Evolutionary conservation across 2,329 filamentous ascomycete species (phyloP), one percentile per base, ranked within the genome.

Genomic region (Simplicillium sp.): DNA sequence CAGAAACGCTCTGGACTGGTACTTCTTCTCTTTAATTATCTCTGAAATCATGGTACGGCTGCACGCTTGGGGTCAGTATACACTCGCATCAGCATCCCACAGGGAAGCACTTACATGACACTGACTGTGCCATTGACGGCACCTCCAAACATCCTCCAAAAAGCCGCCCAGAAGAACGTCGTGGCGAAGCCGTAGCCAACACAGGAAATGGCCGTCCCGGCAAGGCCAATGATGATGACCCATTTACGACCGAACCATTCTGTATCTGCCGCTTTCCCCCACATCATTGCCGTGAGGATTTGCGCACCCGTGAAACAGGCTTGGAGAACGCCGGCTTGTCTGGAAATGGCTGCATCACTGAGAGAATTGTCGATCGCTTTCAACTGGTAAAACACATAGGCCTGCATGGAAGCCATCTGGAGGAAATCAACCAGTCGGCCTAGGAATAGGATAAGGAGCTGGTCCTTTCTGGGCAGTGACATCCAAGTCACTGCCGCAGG

Each of bases 351-450:
- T 17, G 67, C 56, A 41, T 75, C 68, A 13, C 70, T 65, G 12
- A 73, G 56, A 0, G 70, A 73, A 2, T 71, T 71, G 44, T 66
- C 58, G 54, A 87, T 84, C 4, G 76, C 80, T 49, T 77, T 78
- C 12, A 87, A 73, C 58, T 86, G 82, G 59, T 84, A 87, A 61
- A 84, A 87, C 55, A 88, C 74, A 56, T 87, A 88, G 34, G 79
- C 73, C 52, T 82, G 75, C 29, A 84, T 58, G 2, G 74, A 80
- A 7, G 81, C 83, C 44, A 86, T 75, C 5, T 84, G 82, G 31
- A 89, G 61, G 36, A 84, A 85, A 55, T 88, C 84, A 8, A 82
- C 82, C 7, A 87, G 64, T 13, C 84, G 77, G 37, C 80, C 77
- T 18, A 87, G 64, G 11, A 82, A 84, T 16, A 88, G 62, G 39